Conservation (phyloP, 441 rosid genomes). For the Biscutella laevigata region DNA sequence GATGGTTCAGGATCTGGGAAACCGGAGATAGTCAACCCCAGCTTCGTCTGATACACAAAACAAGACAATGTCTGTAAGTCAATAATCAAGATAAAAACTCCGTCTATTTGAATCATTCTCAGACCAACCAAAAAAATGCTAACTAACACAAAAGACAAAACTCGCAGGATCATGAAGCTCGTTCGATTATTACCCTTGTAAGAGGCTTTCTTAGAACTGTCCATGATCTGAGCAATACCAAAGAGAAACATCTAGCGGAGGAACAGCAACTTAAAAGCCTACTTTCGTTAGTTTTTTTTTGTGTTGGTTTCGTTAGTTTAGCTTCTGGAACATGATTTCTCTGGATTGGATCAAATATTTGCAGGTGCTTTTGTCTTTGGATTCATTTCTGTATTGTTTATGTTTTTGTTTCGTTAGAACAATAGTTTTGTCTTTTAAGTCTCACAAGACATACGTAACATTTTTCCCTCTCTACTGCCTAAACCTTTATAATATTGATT, state of each 20-base stretch:
- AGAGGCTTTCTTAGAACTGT: slow-evolving; percentile 8
- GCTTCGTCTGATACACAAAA: slow-evolving; percentile 30
- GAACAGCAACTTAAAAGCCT: slow-evolving; percentile 7
- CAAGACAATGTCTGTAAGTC: slow-evolving; percentile 30
- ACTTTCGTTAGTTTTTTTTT: too few relatives aligned
- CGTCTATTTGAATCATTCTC: slow-evolving; percentile 6
- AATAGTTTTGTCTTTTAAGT: slow-evolving; percentile 6
- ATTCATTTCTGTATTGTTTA: slow-evolving; percentile 22
- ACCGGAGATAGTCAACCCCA: slow-evolving; percentile 41
- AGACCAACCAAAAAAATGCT: slow-evolving; percentile 10
- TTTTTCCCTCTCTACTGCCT: background rate
- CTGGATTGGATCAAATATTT: slow-evolving; percentile 17
- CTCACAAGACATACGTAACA: background rate
- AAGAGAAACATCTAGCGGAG: background rate
- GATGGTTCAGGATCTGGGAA: slow-evolving; percentile 20
- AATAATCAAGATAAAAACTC: background rate
- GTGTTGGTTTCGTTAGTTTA: slow-evolving; percentile 13
- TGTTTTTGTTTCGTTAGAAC: slow-evolving; percentile 13
- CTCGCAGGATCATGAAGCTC: slow-evolving; percentile 21
- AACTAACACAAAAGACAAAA: slow-evolving; percentile 12
- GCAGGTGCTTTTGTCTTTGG: slow-evolving; percentile 11
- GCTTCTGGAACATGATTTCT: slow-evolving; percentile 20
- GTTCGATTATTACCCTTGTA: background rate
- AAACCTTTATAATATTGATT: slow-evolving; percentile 10
- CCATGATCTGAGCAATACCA: slow-evolving; percentile 15